These are phyloP conservation scores for Dictyostelium firmibasis DNA, from an alignment of 78 protist genomes.

Conservation along the genomic window DNA sequence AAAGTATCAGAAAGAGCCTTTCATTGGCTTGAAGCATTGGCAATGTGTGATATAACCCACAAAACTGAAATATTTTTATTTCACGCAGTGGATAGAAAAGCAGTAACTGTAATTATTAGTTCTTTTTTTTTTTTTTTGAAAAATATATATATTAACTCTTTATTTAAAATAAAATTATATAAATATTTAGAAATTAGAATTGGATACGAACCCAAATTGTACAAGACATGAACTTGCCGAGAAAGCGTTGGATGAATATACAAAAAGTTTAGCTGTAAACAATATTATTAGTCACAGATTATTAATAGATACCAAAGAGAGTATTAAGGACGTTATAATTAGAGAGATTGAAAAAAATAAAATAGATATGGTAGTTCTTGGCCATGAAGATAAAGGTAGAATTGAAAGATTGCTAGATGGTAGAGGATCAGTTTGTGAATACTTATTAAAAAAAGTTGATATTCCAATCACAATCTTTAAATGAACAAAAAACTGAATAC, in stretches of 20 bases:
- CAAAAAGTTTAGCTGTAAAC: neutral
- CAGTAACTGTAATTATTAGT: neutral
- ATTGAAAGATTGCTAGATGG: neutral
- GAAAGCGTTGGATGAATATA: slow-evolving; percentile 15
- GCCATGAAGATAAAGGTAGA: slow-evolving; percentile 2
- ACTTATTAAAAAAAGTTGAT: neutral
- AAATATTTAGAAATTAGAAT: neutral
- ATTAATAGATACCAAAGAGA: neutral
- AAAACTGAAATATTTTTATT: neutral
- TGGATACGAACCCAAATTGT: neutral
- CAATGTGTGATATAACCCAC: neutral
- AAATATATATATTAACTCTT: neutral
- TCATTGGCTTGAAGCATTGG: slow-evolving; percentile 3
- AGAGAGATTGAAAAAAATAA: slow-evolving; percentile 11
- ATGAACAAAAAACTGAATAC: neutral
- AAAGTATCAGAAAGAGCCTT: slow-evolving; percentile 28
- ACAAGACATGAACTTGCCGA: neutral
- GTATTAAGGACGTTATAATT: slow-evolving; percentile 6
- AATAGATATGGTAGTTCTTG: slow-evolving; percentile 29
- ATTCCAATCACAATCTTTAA: neutral
- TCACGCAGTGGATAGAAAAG: slow-evolving; percentile 5
- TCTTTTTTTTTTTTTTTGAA: neutral
- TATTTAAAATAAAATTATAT: neutral
- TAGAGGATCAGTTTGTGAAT: slow-evolving; percentile 1
- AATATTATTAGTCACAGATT: neutral